Evolutionary conservation across 2,329 filamentous ascomycete genomes (phyloP).

Genomic region (Fusarium clavum): DNA sequence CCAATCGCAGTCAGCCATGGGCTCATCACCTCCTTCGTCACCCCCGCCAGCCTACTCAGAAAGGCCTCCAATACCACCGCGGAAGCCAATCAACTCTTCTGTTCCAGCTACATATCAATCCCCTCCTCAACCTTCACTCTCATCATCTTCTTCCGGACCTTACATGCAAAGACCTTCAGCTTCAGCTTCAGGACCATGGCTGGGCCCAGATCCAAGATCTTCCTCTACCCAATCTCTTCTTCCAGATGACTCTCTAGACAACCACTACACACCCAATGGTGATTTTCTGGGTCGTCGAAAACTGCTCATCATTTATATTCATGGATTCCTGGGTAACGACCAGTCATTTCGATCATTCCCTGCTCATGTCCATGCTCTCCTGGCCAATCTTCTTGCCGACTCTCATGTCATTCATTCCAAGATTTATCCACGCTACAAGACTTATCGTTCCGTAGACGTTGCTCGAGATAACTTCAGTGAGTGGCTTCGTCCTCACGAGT

Average conservation of each 20-base stretch:
- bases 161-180: not conserved
- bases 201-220: slow-evolving; percentile 57
- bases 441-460: slow-evolving; percentile 76
- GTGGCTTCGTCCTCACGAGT: slow-evolving; percentile 85
- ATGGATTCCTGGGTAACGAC: slow-evolving; percentile 91
- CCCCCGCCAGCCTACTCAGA: slow-evolving; percentile 35
- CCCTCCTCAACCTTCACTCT: slow-evolving; percentile 1
- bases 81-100: slow-evolving; percentile 25
- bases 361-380: slow-evolving; percentile 82
- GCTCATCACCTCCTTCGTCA: slow-evolving; percentile 10
- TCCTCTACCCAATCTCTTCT: slow-evolving; percentile 62
- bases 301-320: slow-evolving; percentile 84
- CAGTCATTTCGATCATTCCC: slow-evolving; percentile 90
- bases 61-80: slow-evolving; percentile 30
- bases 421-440: slow-evolving; percentile 84
- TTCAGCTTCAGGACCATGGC: slow-evolving; percentile 24
- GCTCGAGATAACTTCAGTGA: slow-evolving; percentile 85
- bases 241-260: slow-evolving; percentile 39
- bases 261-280: slow-evolving; percentile 4
- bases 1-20: slow-evolving; percentile 15
- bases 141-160: slow-evolving; percentile 7
- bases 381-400: slow-evolving; percentile 73
- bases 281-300: slow-evolving; percentile 56
- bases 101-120: slow-evolving; percentile 11
- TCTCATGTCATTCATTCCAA: slow-evolving; percentile 88